These are phyloP conservation scores for Antarctomyces pellizariae DNA, from an alignment of 495 filamentous ascomycete species.

Conservation along the genomic window DNA sequence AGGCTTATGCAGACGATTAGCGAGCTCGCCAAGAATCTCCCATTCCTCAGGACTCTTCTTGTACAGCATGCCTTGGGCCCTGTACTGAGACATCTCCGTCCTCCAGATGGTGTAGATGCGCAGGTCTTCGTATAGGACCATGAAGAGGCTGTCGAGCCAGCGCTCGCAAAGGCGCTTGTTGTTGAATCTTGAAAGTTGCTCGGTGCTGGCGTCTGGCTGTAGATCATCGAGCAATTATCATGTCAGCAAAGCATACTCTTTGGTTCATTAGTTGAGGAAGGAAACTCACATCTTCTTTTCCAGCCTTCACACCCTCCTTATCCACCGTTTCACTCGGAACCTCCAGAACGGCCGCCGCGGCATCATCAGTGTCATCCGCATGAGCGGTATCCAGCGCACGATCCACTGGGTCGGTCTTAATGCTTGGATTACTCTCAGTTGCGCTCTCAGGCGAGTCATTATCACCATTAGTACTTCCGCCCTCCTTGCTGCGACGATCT, in stretches of 20 bases:
- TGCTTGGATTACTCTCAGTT: constrained; percentile 11
- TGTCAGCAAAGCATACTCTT: not conserved
- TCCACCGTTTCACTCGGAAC: constrained; percentile 61
- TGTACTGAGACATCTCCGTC: constrained; percentile 83
- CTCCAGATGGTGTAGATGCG: constrained; percentile 98
- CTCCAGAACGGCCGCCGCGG: constrained; percentile 30
- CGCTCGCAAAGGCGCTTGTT: constrained; percentile 94
- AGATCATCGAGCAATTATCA: constrained; percentile 3
- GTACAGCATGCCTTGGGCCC: constrained; percentile 74
- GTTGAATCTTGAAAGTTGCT: constrained; percentile 47
- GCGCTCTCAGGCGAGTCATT: constrained; percentile 4
- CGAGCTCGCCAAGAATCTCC: constrained; percentile 90
- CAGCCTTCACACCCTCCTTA: constrained; percentile 59
- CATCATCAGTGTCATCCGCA: constrained; percentile 16
- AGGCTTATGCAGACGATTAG: constrained; percentile 69
- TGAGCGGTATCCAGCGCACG: no score
- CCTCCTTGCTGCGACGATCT: constrained; percentile 37
- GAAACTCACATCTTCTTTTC: constrained; percentile 47
- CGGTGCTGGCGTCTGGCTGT: constrained; percentile 20
- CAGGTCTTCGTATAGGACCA: constrained; percentile 95
- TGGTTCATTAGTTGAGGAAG: not conserved
- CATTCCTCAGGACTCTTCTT: constrained; percentile 91
- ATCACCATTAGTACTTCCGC: constrained; percentile 17
- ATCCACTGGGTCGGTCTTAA: constrained; percentile 10
- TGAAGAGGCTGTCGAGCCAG: constrained; percentile 97